Evolutionary conservation across 768 basidiomycete genomes (phyloP), one percentile per base, ranked within the genome.

Genomic region (Russula abietina): DNA sequence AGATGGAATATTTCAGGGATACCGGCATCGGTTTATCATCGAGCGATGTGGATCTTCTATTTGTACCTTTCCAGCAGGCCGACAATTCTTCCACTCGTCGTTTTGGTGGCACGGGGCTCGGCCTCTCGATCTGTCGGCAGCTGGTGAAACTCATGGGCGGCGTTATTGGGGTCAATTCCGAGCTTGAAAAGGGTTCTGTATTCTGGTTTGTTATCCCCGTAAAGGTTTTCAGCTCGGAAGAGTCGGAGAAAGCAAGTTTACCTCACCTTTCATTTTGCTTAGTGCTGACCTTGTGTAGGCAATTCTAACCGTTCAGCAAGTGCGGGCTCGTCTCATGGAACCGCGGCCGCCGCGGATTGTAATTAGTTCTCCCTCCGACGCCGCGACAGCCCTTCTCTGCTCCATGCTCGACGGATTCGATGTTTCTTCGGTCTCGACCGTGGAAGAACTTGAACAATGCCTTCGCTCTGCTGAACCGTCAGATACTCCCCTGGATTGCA

Each of bases 191-290:
- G 51, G 87, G 88, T 3, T 87, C 86, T 3, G 79, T 76, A 10
- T 90, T 90, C 70, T 87, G 84, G 84, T 90, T 89, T 71, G 85
- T 82, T 1, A 81, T 90, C 45, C 87, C 87, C 0, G 83, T 85
- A 28, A 84, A 81, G 66, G 74, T 83, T 16, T 81, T 78, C 68
- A 75, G 79, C 36, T 78, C 81, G 1, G 79, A 78, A 28, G 86
- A 87, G 64, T 81, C 84, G 16, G 75, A 76, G 61, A 82, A 82
- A 77, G 86, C 84, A 55, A 41, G 71, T 65, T 51, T 17, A 24
- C 10, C 12, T 10, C 9, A 24, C 60, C 17, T 12, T 56, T 12
- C 7, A 12, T 9, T 30, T 8, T 57, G 62, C 12, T 11, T 14
- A 28, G 33, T 19, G 24, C 58, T 65, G 45, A 67, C 39, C 9